Evolutionary conservation across 2,329 filamentous ascomycete species (phyloP).

Genomic region (Fusarium sterilihyphosum): DNA sequence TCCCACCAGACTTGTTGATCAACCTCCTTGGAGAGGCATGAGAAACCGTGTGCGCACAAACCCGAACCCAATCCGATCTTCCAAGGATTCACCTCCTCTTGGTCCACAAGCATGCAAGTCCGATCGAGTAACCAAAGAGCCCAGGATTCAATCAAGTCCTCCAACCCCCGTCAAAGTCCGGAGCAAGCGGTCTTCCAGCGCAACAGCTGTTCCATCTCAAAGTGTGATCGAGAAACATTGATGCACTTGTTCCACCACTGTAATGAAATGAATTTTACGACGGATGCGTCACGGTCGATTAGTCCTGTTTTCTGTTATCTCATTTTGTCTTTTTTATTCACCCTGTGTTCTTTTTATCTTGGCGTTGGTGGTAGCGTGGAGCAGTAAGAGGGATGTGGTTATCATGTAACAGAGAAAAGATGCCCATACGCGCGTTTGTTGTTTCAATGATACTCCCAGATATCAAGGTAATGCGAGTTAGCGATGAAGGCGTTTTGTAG

Average conservation of each 20-base stretch:
- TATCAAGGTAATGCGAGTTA: conserved; percentile 21
- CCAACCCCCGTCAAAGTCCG: conserved; percentile 27
- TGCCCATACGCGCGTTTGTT: conserved; percentile 8
- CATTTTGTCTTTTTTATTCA: neutral
- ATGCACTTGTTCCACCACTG: conserved; percentile 26
- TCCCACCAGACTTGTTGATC: neutral
- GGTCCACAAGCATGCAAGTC: neutral
- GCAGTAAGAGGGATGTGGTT: conserved; percentile 17
- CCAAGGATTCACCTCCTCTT: neutral
- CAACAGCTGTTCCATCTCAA: neutral
- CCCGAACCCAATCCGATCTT: neutral
- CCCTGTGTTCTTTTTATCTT: conserved; percentile 7
- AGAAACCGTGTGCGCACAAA: conserved; percentile 6
- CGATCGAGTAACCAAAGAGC: conserved; percentile 17
- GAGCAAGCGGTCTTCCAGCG: conserved; percentile 22
- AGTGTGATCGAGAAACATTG: conserved; percentile 4
- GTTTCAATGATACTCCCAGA: conserved; percentile 7
- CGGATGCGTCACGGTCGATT: conserved; percentile 28
- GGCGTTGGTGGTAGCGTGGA: conserved; percentile 42
- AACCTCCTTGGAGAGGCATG: conserved; percentile 27
- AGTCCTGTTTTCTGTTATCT: neutral
- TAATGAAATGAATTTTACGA: conserved; percentile 41
- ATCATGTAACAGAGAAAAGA: conserved; percentile 1
- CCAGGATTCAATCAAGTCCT: neutral
- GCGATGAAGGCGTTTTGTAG: conserved; percentile 36